Evolutionary conservation across 768 basidiomycete genomes (phyloP), one percentile per base, ranked within the genome.

Genomic region (Calocera viscosa): DNA sequence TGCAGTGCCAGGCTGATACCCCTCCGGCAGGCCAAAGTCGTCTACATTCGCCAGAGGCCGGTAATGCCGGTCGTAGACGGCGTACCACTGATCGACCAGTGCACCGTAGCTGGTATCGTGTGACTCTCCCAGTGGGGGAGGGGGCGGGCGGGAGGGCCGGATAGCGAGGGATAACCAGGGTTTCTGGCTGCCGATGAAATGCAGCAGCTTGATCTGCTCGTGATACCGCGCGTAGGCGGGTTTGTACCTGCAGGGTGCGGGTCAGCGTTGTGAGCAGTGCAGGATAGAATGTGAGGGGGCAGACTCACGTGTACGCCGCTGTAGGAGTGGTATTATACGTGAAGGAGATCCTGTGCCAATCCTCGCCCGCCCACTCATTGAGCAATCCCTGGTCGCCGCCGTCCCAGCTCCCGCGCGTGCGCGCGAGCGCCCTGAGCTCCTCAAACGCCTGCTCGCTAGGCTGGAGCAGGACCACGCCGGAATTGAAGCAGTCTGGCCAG

Each of bases 401-500:
- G 73, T 97, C 95, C 88, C 94, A 97, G 49, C 86, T 88, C 17
- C 94, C 95, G 72, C 87, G 88, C 19, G 84, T 77, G 69, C 85
- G 84, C 68, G 94, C 80, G 67, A 96, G 81, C 17, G 82, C 77
- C 68, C 80, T 82, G 67, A 98, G 80, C 64, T 88, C 82, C 7
- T 81, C 78, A 75, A 95, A 99, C 73, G 94, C 93, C 69, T 87
- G 85, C 71, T 89, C 82, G 11, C 86, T 85, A 1, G 94, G 94
- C 65, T 84, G 81, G 39, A 93, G 77, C 64, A 98, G 93, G 77
- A 99, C 82, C 53, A 98, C 87, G 40, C 96, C 96, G 26, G 94
- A 95, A 76, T 99, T 99, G 81, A 99, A 99, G 69, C 96, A 94
- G 77, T 99, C 96, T 41, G 96, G 96, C 96, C 96, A 99, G 71